Conservation (phyloP, 441 rosid species). For the Mallotus japonicus region DNA sequence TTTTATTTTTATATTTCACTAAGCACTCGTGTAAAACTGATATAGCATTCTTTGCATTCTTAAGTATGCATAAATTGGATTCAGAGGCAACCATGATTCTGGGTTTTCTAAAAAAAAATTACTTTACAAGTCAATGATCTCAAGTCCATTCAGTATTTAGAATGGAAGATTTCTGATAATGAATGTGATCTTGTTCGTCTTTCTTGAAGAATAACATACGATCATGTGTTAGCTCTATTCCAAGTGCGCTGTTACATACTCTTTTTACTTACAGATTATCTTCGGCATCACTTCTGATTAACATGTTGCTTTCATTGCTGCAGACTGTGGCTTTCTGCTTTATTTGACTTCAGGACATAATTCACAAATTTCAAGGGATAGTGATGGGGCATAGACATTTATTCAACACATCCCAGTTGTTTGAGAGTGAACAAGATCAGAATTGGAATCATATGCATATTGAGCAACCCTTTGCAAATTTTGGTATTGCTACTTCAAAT, state of each 20-base stretch:
- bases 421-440: constrained; percentile 64
- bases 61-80: not conserved
- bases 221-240: not conserved
- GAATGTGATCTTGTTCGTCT: too few relatives aligned
- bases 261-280: not conserved
- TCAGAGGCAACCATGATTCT: not conserved
- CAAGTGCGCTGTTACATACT: not conserved
- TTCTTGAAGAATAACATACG: too few relatives aligned
- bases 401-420: constrained; percentile 47
- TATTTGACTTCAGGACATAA: constrained; percentile 23
- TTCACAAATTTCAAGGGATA: constrained; percentile 19
- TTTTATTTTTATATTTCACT: not conserved
- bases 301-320: constrained; percentile 23
- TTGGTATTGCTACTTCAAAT: constrained; percentile 40
- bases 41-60: not conserved
- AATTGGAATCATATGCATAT: constrained; percentile 58
- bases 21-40: not conserved
- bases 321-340: constrained; percentile 37
- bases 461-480: constrained; percentile 51
- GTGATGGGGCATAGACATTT: constrained; percentile 71
- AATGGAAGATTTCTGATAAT: not conserved
- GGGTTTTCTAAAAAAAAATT: not conserved
- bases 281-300: constrained; percentile 4
- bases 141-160: not conserved
- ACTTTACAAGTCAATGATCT: not conserved